Percentiles rank a stretch among this genome's conserved stretches.
phyloP scores from a whole-genome alignment of 805 yeast genomes.

The Myxozyma neglecta region DNA sequence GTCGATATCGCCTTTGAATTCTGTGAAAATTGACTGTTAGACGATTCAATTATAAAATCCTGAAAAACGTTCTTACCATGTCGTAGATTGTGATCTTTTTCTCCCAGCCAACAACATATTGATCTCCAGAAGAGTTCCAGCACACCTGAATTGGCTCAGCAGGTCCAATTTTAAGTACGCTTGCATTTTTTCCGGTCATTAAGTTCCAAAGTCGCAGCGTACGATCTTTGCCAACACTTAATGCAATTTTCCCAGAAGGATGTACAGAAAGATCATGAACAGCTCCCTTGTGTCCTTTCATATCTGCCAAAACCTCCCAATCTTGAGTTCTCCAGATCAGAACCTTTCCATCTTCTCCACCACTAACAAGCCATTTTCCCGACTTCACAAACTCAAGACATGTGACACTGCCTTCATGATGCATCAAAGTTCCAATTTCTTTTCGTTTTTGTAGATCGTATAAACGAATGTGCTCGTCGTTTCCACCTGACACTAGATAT shows the following conservation, averaged over 20 bases:
- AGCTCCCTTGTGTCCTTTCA: slow-evolving; percentile 86
- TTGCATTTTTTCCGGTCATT: slow-evolving; percentile 95
- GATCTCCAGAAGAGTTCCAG: slow-evolving; percentile 69
- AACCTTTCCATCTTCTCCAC: slow-evolving; percentile 86
- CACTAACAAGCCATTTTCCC: slow-evolving; percentile 88
- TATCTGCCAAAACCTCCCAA: slow-evolving; percentile 87
- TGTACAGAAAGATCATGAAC: slow-evolving; percentile 86
- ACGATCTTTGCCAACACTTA: slow-evolving; percentile 82
- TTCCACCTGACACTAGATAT: slow-evolving; percentile 88
- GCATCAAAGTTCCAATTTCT: slow-evolving; percentile 85
- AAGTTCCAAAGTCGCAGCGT: slow-evolving; percentile 90
- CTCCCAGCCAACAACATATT: slow-evolving; percentile 72
- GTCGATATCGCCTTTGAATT: slow-evolving; percentile 13
- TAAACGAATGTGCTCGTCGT: slow-evolving; percentile 92
- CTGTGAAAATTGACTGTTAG: slow-evolving; percentile 38
- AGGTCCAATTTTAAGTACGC: slow-evolving; percentile 55
- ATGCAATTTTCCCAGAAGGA: slow-evolving; percentile 85
- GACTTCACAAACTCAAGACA: slow-evolving; percentile 57
- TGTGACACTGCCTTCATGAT: slow-evolving; percentile 88
- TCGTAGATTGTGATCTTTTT: slow-evolving; percentile 62
- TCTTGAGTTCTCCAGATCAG: slow-evolving; percentile 94
- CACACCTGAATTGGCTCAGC: slow-evolving; percentile 38
- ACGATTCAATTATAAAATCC: slow-evolving; percentile 44
- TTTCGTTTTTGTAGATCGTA: slow-evolving; percentile 92
- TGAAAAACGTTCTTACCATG: slow-evolving; percentile 12